These are phyloP conservation scores for Castanopsis chinensis DNA, from an alignment of 306 rosid genomes.

Conservation along the genomic window DNA sequence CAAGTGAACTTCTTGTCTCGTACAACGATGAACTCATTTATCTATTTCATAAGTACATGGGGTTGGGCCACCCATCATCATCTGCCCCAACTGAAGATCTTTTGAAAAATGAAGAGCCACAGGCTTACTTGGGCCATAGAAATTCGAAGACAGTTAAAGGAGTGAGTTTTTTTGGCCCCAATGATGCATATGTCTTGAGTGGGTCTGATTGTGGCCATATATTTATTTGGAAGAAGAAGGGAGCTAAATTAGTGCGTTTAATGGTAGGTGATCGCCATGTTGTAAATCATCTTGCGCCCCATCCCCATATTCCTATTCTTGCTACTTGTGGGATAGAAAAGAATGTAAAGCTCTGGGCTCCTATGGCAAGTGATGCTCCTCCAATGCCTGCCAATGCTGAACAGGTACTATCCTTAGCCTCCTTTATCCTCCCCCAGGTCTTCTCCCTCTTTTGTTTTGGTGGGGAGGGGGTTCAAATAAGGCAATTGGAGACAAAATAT, in stretches of 20 bases:
- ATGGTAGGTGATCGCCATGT: conserved; percentile 45
- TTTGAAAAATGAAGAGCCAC: conserved; percentile 31
- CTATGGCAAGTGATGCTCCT: conserved; percentile 30
- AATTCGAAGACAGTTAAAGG: conserved; percentile 55
- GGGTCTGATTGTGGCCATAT: conserved; percentile 61
- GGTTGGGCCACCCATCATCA: conserved; percentile 33
- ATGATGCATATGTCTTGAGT: conserved; percentile 53
- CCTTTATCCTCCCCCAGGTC: not conserved
- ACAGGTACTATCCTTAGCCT: conserved; percentile 33
- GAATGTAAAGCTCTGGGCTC: conserved; percentile 53
- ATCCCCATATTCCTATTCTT: conserved; percentile 46
- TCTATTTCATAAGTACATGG: conserved; percentile 45
- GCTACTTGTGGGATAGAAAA: conserved; percentile 58
- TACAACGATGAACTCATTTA: conserved; percentile 54
- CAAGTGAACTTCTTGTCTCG: conserved; percentile 47
- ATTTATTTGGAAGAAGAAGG: conserved; percentile 59
- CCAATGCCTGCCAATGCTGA: conserved; percentile 43
- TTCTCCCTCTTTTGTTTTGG: too few relatives aligned
- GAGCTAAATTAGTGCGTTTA: conserved; percentile 42
- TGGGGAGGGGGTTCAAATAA: not conserved
- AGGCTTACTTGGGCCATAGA: conserved; percentile 50
- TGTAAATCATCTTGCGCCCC: conserved; percentile 53
- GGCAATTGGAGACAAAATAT: too few relatives aligned
- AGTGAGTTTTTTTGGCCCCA: conserved; percentile 54
- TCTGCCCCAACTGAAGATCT: conserved; percentile 33